Evolutionary conservation across 805 yeast species (phyloP).

Genomic region (Maudiozyma saulgeensis): DNA sequence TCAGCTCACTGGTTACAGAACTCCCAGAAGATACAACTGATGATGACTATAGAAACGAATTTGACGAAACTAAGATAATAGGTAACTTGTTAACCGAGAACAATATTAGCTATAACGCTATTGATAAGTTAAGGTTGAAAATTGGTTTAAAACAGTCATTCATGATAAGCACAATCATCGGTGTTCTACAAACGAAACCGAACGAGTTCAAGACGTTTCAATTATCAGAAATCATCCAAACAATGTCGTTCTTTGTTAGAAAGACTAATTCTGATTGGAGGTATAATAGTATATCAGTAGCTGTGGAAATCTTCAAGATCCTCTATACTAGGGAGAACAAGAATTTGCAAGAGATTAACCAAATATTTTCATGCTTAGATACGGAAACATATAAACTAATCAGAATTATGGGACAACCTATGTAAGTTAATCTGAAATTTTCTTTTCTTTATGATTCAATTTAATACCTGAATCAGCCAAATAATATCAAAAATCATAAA

Average conservation of each 20-base stretch:
- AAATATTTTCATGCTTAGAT: slow-evolving; percentile 6
- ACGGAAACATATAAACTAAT: slow-evolving; percentile 2
- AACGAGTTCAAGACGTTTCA: slow-evolving; percentile 8
- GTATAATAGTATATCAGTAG: slow-evolving; percentile 12
- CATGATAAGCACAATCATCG: slow-evolving; percentile 3
- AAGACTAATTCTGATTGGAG: slow-evolving; percentile 15
- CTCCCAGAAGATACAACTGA: slow-evolving; percentile 5
- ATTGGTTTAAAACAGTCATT: slow-evolving; percentile 1
- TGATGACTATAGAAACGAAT: background rate
- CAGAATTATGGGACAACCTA: slow-evolving; percentile 1
- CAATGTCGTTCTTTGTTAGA: slow-evolving; percentile 12
- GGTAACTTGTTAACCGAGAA: background rate
- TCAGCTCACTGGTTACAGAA: slow-evolving; percentile 12
- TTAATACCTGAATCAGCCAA: no score
- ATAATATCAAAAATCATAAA: no score
- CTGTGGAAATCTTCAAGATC: slow-evolving; percentile 6
- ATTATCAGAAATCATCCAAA: slow-evolving; percentile 18
- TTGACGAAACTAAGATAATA: background rate
- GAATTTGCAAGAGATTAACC: slow-evolving; percentile 1
- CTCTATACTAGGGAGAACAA: background rate
- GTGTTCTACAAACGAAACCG: background rate
- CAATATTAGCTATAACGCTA: background rate
- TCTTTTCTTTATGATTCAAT: no score
- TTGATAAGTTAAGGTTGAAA: background rate
- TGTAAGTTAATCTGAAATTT: background rate